A percentile compares a stretch with the other conserved stretches of the same genome.
These are phyloP conservation scores for Exophiala phaeomuriformis DNA, from an alignment of 2,329 filamentous ascomycete genomes.

Conservation along the genomic window DNA sequence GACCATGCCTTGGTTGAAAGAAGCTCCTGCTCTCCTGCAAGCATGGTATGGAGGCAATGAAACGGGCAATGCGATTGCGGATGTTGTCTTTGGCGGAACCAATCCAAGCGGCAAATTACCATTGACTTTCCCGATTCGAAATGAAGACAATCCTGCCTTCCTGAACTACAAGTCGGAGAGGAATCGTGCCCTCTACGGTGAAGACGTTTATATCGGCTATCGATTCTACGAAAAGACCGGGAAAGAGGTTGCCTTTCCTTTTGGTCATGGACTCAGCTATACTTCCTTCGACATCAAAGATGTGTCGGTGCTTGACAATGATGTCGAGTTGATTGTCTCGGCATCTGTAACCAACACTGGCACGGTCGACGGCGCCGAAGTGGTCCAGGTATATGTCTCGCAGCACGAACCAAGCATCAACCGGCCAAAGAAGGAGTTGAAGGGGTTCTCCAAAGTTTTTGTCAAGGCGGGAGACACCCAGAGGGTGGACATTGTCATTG, in stretches of 20 bases:
- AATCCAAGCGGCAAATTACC: conserved; percentile 71
- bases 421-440: conserved; percentile 54
- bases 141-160: conserved; percentile 67
- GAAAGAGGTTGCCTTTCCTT: conserved; percentile 61
- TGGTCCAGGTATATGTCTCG: conserved; percentile 48
- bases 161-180: conserved; percentile 67
- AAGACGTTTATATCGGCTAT: conserved; percentile 76
- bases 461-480: conserved; percentile 54
- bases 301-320: conserved; percentile 40
- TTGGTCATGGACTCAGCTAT: conserved; percentile 74
- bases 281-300: conserved; percentile 57
- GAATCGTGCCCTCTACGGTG: conserved; percentile 65
- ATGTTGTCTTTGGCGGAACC: conserved; percentile 65
- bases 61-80: conserved; percentile 71
- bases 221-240: conserved; percentile 69
- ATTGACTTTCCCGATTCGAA: conserved; percentile 60
- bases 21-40: conserved; percentile 56
- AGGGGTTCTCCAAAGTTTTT: conserved; percentile 58
- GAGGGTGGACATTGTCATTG: conserved; percentile 48
- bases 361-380: conserved; percentile 46
- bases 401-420: conserved; percentile 47
- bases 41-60: conserved; percentile 88
- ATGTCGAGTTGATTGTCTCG: conserved; percentile 43
- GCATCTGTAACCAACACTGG: conserved; percentile 49
- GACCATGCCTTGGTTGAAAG: conserved; percentile 43